Base-by-base conservation (phyloP, 2,329 filamentous ascomycete species). In the Colletotrichum tropicale region DNA sequence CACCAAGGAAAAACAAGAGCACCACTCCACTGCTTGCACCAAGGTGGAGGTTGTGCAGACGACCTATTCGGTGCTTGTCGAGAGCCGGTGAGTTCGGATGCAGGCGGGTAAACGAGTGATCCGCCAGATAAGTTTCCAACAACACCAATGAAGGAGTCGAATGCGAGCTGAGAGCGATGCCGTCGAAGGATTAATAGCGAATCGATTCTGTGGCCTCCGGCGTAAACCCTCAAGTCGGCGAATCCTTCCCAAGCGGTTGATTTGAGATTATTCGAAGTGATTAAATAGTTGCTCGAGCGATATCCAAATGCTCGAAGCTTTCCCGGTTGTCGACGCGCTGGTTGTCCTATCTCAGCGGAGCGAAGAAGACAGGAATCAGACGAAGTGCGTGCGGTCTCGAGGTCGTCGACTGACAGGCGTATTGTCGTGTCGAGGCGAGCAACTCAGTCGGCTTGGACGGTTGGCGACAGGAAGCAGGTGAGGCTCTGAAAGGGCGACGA, bases 1-100 rank as follows among this genome's bases (percentile, higher is more conserved):
- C 69, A 67, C 73, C 69, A 72, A 75, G 73, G 73, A 72, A 58
- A 74, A 74, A 70, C 36, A 61, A 70, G 48, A 70, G 48, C 71
- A 62, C 61, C 56, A 67, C 73, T 67, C 62, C 69, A 72, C 73
- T 32, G 55, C 30, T 8, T 52, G 48, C 38, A 24, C 58, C 36
- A 38, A 26, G 30, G 32, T 28, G 21, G 52, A 16, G 21, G 21
- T 60, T 69, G n/a, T 43, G 55, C 56, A 43, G 66, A 13, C 9
- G 66, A 9, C 13, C 18, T 32, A 36, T 43, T 5, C 43, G 43
- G 43, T 52, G 43, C 21, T 69, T 24, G 66, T 24, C 30, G 66
- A 61, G 9, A 66, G 38, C 26, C 9, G 64, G 21, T 21, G 65
- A 67, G n/a, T 36, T 34, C n/a, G 43, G 43, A 34, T 16, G 32